Conservation (phyloP, 164 flowering plant genomes). For the Euptelea pleiosperma region DNA sequence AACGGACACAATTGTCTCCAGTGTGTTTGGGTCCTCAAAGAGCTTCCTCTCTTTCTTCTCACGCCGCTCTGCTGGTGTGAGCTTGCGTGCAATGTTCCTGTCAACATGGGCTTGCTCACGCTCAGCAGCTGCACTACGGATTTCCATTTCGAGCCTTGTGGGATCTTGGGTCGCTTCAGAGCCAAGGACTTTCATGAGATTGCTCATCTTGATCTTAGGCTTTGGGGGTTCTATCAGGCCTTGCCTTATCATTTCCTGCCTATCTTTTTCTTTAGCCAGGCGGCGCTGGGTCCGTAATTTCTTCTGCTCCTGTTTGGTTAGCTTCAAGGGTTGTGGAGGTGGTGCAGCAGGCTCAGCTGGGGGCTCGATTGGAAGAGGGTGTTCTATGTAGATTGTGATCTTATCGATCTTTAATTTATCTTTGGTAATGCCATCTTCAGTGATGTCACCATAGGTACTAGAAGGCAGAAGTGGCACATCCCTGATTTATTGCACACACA, state of each 20-base stretch:
- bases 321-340: slow-evolving; percentile 91
- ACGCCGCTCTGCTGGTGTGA: slow-evolving; percentile 95
- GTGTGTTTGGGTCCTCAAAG: slow-evolving; percentile 72
- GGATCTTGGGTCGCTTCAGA: slow-evolving; percentile 99
- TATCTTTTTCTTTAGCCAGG: slow-evolving; percentile 80
- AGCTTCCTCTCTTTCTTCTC: slow-evolving; percentile 96
- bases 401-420: slow-evolving; percentile 66
- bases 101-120: slow-evolving; percentile 98
- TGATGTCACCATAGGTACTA: slow-evolving; percentile 50
- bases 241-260: slow-evolving; percentile 97
- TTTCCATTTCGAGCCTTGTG: slow-evolving; percentile 88
- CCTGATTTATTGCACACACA: slow-evolving; percentile 39
- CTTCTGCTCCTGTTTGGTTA: slow-evolving; percentile 94
- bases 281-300: slow-evolving; percentile 94
- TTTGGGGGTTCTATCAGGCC: slow-evolving; percentile 95
- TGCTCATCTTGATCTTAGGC: slow-evolving; percentile 93
- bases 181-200: slow-evolving; percentile 95
- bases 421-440: slow-evolving; percentile 30
- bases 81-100: slow-evolving; percentile 90
- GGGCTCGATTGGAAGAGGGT: slow-evolving; percentile 95
- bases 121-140: slow-evolving; percentile 94
- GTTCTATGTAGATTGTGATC: slow-evolving; percentile 80
- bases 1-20: slow-evolving; percentile 81
- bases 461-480: slow-evolving; percentile 58
- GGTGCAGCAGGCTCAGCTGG: slow-evolving; percentile 97